Evolutionary conservation across 352 stramenopile genomes (phyloP).

Genomic region (Peronospora farinosa): DNA sequence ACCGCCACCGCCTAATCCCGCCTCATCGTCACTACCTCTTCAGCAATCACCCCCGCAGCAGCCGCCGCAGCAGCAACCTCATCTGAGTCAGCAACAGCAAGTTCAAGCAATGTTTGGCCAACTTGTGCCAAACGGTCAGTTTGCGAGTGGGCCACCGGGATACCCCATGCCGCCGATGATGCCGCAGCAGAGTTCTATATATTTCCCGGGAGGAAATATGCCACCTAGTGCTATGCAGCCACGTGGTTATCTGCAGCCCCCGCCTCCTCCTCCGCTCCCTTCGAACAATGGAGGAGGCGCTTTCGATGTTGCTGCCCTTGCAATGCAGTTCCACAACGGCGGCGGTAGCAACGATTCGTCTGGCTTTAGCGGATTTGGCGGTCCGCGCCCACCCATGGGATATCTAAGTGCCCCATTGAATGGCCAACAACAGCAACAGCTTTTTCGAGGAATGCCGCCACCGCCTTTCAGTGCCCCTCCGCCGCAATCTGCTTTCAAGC

Average conservation of each 20-base stretch:
- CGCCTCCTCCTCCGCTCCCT: slow-evolving; percentile 20
- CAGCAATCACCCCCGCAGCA: slow-evolving; percentile 12
- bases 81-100: slow-evolving; percentile 30
- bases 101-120: slow-evolving; percentile 17
- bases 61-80: slow-evolving; percentile 14
- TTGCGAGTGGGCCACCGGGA: slow-evolving; percentile 10
- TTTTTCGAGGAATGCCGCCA: slow-evolving; percentile 35
- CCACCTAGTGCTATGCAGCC: slow-evolving; percentile 19
- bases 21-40: slow-evolving; percentile 15
- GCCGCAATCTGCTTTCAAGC: slow-evolving; percentile 56
- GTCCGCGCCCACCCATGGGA: slow-evolving; percentile 29
- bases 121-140: slow-evolving; percentile 23
- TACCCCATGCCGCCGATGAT: slow-evolving; percentile 29
- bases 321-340: slow-evolving; percentile 73
- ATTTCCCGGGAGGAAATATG: slow-evolving; percentile 27
- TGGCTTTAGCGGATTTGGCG: slow-evolving; percentile 30
- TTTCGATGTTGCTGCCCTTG: slow-evolving; percentile 60
- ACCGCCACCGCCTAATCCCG: slow-evolving; percentile 14
- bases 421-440: slow-evolving; percentile 22
- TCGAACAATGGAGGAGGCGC: slow-evolving; percentile 18
- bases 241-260: slow-evolving; percentile 26
- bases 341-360: slow-evolving; percentile 22
- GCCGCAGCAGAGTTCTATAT: slow-evolving; percentile 26
- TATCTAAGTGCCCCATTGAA: slow-evolving; percentile 10
- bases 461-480: slow-evolving; percentile 32